Evolutionary conservation across 2,329 filamentous ascomycete genomes (phyloP).

Genomic region (Dactylellina haptotyla): DNA sequence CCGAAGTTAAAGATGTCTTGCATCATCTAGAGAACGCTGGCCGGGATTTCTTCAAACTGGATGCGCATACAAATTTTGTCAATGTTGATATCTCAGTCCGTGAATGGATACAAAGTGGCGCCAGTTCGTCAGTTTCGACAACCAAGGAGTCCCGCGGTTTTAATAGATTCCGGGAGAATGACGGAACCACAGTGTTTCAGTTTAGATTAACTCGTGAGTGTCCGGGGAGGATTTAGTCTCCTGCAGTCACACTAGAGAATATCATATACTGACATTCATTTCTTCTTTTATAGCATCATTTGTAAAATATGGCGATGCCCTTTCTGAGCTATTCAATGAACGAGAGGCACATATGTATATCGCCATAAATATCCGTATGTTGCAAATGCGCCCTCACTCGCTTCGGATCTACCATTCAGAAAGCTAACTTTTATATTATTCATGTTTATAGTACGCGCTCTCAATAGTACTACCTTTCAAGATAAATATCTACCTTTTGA

Average conservation of each 20-base stretch:
- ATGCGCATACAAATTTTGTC: conserved; percentile 3
- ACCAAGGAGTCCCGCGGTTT: conserved; percentile 26
- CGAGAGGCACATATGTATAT: conserved; percentile 36
- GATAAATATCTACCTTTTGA: conserved; percentile 20
- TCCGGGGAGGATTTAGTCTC: too few species aligned
- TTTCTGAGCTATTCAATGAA: conserved; percentile 28
- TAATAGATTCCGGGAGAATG: conserved; percentile 13
- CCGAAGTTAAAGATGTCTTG: conserved; percentile 24
- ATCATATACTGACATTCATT: neutral
- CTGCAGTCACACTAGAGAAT: neutral
- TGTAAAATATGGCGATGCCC: conserved; percentile 31
- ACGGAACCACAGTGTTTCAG: conserved; percentile 23
- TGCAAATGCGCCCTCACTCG: too few species aligned
- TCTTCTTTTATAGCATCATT: conserved; percentile 26
- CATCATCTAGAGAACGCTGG: conserved; percentile 26
- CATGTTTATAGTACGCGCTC: conserved; percentile 2
- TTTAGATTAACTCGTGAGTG: conserved; percentile 26
- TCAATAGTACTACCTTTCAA: conserved; percentile 14
- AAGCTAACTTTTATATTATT: neutral
- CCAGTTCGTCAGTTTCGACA: neutral
- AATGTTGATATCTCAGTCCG: conserved; percentile 31
- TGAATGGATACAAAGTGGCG: conserved; percentile 39
- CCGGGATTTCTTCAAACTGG: conserved; percentile 23
- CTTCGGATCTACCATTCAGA: neutral
- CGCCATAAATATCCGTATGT: conserved; percentile 34